Conservation (phyloP, 352 stramenopile genomes). For the Phytophthora brassicae region DNA sequence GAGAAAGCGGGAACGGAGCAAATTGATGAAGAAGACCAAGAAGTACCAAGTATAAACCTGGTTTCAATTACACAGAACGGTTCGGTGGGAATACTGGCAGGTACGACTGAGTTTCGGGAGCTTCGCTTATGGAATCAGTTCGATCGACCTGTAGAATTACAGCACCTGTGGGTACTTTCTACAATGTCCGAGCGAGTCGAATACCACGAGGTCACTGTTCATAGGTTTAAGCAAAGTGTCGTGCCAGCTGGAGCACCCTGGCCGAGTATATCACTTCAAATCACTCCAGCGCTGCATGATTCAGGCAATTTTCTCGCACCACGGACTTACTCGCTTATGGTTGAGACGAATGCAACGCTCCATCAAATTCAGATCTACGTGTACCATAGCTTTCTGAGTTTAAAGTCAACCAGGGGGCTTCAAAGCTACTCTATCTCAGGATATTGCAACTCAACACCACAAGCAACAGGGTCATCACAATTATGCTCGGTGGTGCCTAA, state of each 20-base stretch:
- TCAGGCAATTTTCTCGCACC: conserved; percentile 4
- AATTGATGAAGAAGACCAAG: background rate
- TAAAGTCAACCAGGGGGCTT: conserved; percentile 31
- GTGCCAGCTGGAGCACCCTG: conserved; percentile 30
- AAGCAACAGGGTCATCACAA: conserved; percentile 5
- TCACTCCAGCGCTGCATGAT: conserved; percentile 17
- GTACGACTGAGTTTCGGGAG: conserved; percentile 19
- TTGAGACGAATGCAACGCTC: conserved; percentile 48
- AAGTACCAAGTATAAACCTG: conserved; percentile 6
- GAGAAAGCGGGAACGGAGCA: conserved; percentile 4
- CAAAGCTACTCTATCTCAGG: conserved; percentile 23
- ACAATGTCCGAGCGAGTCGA: background rate
- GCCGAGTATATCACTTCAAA: conserved; percentile 32
- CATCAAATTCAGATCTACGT: conserved; percentile 38
- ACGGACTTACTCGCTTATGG: conserved; percentile 27
- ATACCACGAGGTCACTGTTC: conserved; percentile 29
- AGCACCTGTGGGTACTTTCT: conserved; percentile 42
- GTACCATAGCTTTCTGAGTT: conserved; percentile 38
- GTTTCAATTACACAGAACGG: conserved; percentile 18
- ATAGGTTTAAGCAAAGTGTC: conserved; percentile 30
- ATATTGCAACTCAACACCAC: conserved; percentile 10
- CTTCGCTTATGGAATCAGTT: conserved; percentile 45
- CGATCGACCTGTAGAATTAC: conserved; percentile 41
- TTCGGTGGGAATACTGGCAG: conserved; percentile 21
- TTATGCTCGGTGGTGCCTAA: conserved; percentile 17